Percentiles rank a stretch among this genome's conserved stretches.
phyloP scores from a whole-genome alignment of 768 basidiomycete species.

The Lyophyllum decastes region DNA sequence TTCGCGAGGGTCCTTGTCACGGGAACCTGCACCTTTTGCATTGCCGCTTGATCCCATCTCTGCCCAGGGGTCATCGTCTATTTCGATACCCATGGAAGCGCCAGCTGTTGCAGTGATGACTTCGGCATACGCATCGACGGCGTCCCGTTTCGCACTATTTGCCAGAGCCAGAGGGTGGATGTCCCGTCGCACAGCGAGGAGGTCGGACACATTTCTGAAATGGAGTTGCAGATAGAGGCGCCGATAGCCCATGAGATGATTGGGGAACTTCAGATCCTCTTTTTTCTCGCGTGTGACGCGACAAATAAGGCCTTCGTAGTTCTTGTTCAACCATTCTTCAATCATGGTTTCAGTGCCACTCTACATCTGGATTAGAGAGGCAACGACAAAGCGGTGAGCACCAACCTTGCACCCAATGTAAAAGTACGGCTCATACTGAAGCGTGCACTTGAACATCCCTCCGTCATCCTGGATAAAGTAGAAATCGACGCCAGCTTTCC shows the following conservation, averaged over 20 bases:
- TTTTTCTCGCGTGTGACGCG: conserved; percentile 82
- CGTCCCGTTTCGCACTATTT: conserved; percentile 90
- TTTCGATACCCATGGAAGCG: conserved; percentile 64
- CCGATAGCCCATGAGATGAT: conserved; percentile 94
- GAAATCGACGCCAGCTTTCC: conserved; percentile 90
- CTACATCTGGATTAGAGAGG: conserved; percentile 36
- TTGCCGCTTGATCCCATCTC: conserved; percentile 38
- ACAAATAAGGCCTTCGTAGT: conserved; percentile 84
- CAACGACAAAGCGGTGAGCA: conserved; percentile 11
- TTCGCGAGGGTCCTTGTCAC: conserved; percentile 84
- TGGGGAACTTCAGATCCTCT: conserved; percentile 93
- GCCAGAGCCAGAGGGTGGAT: conserved; percentile 86
- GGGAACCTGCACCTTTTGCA: conserved; percentile 26
- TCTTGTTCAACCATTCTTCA: conserved; percentile 95
- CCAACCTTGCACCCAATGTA: conserved; percentile 87
- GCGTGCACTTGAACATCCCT: conserved; percentile 92
- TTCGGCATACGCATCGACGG: conserved; percentile 97
- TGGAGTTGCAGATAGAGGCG: conserved; percentile 85
- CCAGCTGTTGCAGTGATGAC: conserved; percentile 82
- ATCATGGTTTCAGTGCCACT: conserved; percentile 83
- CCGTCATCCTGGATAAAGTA: conserved; percentile 99
- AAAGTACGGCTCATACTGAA: conserved; percentile 94
- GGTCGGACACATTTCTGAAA: conserved; percentile 93
- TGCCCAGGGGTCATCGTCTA: conserved; percentile 62
- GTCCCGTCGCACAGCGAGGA: conserved; percentile 85